A percentile compares a stretch with the other conserved stretches of the same genome.
Conservation (phyloP, 2,329 filamentous ascomycete genomes). For the Fusarium concolor region DNA sequence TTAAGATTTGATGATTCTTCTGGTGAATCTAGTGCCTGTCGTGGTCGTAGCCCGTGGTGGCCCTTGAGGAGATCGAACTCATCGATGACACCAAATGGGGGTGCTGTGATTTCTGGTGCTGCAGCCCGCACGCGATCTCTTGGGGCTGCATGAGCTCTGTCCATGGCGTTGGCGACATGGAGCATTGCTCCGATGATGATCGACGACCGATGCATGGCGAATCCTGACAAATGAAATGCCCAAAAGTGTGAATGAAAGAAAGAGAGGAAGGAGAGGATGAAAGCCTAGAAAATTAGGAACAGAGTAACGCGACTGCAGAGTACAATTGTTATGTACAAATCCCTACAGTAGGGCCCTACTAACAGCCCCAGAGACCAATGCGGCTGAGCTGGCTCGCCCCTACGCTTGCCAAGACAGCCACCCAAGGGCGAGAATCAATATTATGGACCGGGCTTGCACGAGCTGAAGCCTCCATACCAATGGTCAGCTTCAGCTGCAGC, state of each 20-base stretch:
- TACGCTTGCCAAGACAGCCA: background rate
- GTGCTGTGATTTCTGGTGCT: background rate
- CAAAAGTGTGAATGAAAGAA: background rate
- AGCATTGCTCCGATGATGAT: background rate
- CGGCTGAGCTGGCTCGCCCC: background rate
- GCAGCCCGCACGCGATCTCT: background rate
- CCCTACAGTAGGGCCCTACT: too few species aligned
- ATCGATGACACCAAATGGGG: background rate
- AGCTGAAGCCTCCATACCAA: background rate
- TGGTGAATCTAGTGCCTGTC: background rate
- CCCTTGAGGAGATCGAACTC: background rate
- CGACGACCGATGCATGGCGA: background rate
- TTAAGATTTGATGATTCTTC: background rate
- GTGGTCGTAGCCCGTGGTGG: accelerated
- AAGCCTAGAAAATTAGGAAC: background rate
- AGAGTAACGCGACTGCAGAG: background rate
- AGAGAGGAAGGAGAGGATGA: too few species aligned
- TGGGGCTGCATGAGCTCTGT: background rate
- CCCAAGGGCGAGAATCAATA: background rate
- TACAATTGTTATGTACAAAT: background rate
- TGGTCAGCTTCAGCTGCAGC: background rate
- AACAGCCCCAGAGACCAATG: background rate
- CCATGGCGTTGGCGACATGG: accelerated
- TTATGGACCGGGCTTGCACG: background rate
- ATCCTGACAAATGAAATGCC: background rate